Evolutionary conservation across 139 green algal genomes (phyloP), one percentile per base, ranked within the genome.

Genomic region (Cymbomonas tetramitiformis): DNA sequence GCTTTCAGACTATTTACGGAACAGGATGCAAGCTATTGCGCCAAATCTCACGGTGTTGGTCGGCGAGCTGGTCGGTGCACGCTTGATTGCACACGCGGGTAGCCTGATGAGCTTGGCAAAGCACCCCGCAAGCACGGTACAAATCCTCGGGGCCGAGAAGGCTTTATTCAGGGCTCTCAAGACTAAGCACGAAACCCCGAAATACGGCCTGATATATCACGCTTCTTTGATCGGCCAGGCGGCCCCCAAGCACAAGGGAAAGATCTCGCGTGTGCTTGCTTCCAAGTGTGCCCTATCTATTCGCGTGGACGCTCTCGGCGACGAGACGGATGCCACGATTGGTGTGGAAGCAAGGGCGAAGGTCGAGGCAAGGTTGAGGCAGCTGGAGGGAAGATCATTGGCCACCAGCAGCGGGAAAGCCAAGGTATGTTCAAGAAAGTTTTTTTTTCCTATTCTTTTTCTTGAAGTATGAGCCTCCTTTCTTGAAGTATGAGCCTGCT

Each of bases 131-230:
- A 83, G 61, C 33, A 99, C 92, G 9, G 91, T 99, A 56, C 92
- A 99, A 82, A 99, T 99, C 70, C 69, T 99, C 46, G 92, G 92
- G 6, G 92, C 92, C 25, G 92, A 99, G 73, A 99, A 99, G 74
- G 92, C 92, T n/a, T 81, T 98, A 41, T 98, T 98, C 82, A 78
- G 90, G 38, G 91, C 91, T 15, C 76, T 98, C 18, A 98, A 99
- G 76, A 97, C 90, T 31, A 89, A 89, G 67, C 85, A 86, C 64
- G 96, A 99, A 72, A 99, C 91, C 0, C 91, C 91, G 63, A 99
- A 99, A 77, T 99, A 99, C 64, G 91, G 91, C 43, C 82, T 99
- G 18, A 98, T 99, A 67, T 99, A 94, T 79, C 88, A 99, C 71
- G 94, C 83, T 3, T 86, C 77, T 29, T 95, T 96, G 72, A 98